These are phyloP conservation scores for Aspergillus sp. DNA, from an alignment of 2,329 filamentous ascomycete species.

Conservation along the genomic window DNA sequence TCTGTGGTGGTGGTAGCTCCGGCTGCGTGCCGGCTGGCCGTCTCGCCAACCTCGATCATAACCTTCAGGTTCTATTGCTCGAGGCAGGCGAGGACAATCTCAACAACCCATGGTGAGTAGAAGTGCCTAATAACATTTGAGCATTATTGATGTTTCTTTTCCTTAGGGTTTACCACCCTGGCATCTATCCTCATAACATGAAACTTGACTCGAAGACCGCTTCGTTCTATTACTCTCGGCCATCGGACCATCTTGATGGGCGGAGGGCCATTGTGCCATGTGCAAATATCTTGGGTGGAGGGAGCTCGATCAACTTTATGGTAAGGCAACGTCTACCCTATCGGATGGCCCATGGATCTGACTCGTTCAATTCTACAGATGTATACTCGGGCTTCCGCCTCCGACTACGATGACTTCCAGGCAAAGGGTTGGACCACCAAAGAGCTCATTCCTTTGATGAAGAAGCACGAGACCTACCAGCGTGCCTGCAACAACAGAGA, in stretches of 20 bases:
- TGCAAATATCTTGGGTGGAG: slow-evolving; percentile 63
- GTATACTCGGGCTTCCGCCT: slow-evolving; percentile 64
- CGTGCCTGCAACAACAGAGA: slow-evolving; percentile 52
- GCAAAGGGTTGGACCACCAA: slow-evolving; percentile 71
- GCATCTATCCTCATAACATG: slow-evolving; percentile 72
- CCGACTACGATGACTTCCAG: slow-evolving; percentile 71
- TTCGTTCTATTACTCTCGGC: slow-evolving; percentile 70
- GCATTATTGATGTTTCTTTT: background rate
- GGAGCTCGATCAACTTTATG: slow-evolving; percentile 72
- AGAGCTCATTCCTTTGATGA: slow-evolving; percentile 68
- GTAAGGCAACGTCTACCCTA: slow-evolving; percentile 27
- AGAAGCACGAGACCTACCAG: slow-evolving; percentile 73
- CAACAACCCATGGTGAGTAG: slow-evolving; percentile 59
- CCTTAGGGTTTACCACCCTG: slow-evolving; percentile 59
- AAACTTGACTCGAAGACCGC: slow-evolving; percentile 73
- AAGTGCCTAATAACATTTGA: background rate
- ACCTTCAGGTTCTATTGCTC: slow-evolving; percentile 61
- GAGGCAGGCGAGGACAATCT: slow-evolving; percentile 65
- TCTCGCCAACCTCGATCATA: slow-evolving; percentile 68
- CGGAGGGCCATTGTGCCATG: slow-evolving; percentile 66
- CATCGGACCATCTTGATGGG: slow-evolving; percentile 63
- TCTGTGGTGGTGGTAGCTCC: slow-evolving; percentile 64
- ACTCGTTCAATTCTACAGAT: slow-evolving; percentile 40
- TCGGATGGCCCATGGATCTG: background rate
- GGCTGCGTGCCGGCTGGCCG: slow-evolving; percentile 35